Conservation (phyloP, 306 rosid genomes). For the Citrullus amarus region DNA sequence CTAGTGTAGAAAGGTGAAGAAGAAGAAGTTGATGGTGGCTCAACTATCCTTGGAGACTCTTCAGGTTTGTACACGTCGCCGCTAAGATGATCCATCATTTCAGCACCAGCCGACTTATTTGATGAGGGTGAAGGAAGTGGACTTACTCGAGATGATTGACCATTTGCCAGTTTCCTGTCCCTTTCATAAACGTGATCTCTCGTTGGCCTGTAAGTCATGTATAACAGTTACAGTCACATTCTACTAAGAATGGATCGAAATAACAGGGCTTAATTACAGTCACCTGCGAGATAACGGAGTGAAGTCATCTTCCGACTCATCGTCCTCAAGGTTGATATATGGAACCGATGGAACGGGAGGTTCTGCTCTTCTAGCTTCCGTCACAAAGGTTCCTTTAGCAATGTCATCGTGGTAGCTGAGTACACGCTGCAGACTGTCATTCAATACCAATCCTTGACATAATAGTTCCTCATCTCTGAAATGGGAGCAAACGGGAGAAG, state of each 20-base stretch:
- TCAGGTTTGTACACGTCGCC: constrained; percentile 64
- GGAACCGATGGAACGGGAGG: constrained; percentile 49
- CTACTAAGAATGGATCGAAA: neutral
- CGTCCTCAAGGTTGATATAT: constrained; percentile 77
- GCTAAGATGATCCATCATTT: constrained; percentile 67
- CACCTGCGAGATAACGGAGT: constrained; percentile 76
- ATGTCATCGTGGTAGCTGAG: constrained; percentile 55
- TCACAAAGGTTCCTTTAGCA: constrained; percentile 35
- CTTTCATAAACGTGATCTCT: constrained; percentile 29
- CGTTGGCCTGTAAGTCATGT: constrained; percentile 43
- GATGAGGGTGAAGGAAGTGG: constrained; percentile 67
- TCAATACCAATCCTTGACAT: constrained; percentile 59
- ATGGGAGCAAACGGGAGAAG: constrained; percentile 10
- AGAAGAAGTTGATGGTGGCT: constrained; percentile 33
- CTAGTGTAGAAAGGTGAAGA: constrained; percentile 31
- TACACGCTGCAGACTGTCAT: constrained; percentile 78
- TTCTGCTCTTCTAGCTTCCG: constrained; percentile 37
- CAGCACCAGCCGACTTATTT: constrained; percentile 35
- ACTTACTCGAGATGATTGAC: constrained; percentile 27
- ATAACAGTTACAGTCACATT: neutral
- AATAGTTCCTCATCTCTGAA: constrained; percentile 73
- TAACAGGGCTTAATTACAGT: neutral
- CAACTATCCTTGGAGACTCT: constrained; percentile 23
- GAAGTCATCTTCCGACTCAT: constrained; percentile 74
- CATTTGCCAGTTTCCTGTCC: constrained; percentile 36